phyloP scores from a whole-genome alignment of 2,329 filamentous ascomycete genomes.

The Colletotrichum cuscutae region DNA sequence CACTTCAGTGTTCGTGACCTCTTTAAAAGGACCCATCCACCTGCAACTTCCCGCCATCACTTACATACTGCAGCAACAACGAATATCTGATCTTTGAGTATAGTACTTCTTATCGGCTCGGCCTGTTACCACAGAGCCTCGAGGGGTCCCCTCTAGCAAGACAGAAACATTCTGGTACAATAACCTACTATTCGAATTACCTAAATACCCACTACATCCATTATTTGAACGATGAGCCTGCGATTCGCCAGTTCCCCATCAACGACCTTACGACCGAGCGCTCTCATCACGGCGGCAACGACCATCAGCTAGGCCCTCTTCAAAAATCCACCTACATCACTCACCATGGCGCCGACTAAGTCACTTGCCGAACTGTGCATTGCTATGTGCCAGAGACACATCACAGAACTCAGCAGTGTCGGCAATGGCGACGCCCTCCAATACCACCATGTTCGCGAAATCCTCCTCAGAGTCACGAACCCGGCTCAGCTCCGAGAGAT shows the following conservation, averaged over 20 bases:
- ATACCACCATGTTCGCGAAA: conserved; percentile 59
- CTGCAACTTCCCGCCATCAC: neutral
- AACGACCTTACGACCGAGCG: neutral
- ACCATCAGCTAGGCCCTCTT: neutral
- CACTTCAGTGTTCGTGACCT: conserved; percentile 6
- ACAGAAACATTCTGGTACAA: neutral
- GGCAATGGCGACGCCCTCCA: conserved; percentile 70
- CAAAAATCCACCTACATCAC: neutral
- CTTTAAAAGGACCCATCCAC: conserved; percentile 5
- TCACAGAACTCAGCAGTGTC: conserved; percentile 72
- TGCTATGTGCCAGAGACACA: conserved; percentile 62
- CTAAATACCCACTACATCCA: neutral
- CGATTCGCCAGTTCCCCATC: neutral
- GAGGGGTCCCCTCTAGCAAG: neutral
- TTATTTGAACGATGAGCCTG: conserved; percentile 18
- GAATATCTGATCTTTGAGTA: neutral
- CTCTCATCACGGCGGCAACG: neutral
- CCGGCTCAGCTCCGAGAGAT: conserved; percentile 79
- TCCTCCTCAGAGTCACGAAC: conserved; percentile 78
- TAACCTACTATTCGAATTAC: neutral
- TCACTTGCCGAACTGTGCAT: conserved; percentile 64
- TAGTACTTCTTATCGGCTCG: neutral
- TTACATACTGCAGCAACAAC: conserved; percentile 9
- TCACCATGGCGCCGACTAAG: conserved; percentile 44
- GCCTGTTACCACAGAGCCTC: neutral